Base-by-base conservation (phyloP, 2,329 filamentous ascomycete genomes). In the Elsinoe perseae region DNA sequence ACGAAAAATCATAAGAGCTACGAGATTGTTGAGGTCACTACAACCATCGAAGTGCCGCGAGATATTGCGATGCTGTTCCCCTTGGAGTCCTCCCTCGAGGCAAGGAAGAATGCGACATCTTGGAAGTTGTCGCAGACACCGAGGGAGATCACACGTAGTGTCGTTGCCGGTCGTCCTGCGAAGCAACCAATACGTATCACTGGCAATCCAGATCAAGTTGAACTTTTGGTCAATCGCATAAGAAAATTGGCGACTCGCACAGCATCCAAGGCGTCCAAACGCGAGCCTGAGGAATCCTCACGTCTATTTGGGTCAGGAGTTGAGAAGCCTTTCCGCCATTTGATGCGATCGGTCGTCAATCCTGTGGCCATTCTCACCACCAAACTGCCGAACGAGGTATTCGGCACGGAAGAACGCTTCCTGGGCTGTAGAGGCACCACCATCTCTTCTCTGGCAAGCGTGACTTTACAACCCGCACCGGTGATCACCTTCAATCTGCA, bases 401-500 rank as follows among this genome's bases (percentile, higher is more conserved):
- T 18, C 18, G 9, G 4, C 9, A 8, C 4, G 8, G 20, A 30
- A 20, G 34, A 30, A 28, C 21, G 34, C 6, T 46, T 56, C 27
- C 14, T 27, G 14, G 38, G 40, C 10, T 73, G 72, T 60, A 71
- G 74, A 32, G 80, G 76, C 40, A 79, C 82, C 62, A 82, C 80
- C 7, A 77, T 84, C 28, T 84, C 82, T 2, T 84, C 81, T 1
- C 78, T 85, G 67, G 82, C 71, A 59, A 80, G 80, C 3, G 78
- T 84, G 12, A 77, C 79, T 0, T 69, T 84, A 2, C 64, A 72
- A 27, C 81, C 82, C 1, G 61, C 65, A 1, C 79, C 81, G 0
- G 72, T 80, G n/a, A 72, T 84, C 23, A 81, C 79, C 1, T 84
- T 85, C 73, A 85, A 84, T 59, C 73, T 84, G 56, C 77, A 76